These are phyloP conservation scores for Corymbia calophylla DNA, from an alignment of 441 rosid species.

Conservation along the genomic window DNA sequence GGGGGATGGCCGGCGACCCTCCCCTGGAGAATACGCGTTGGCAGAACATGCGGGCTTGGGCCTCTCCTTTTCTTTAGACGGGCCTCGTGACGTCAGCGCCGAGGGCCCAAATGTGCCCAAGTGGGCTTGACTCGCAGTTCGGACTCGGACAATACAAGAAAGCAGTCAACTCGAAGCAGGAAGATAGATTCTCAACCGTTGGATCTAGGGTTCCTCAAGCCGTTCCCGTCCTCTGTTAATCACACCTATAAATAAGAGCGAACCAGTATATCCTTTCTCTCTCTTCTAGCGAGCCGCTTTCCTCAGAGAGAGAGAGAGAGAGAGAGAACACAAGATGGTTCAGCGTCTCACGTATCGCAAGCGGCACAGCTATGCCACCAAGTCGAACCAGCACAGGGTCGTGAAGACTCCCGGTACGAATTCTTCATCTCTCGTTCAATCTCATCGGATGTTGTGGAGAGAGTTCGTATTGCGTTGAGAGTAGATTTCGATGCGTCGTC, in stretches of 20 bases:
- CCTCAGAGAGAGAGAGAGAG: background rate
- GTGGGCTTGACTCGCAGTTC: background rate
- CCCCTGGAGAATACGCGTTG: too few relatives aligned
- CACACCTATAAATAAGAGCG: background rate
- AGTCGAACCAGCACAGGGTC: constrained; percentile 27
- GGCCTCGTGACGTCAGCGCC: background rate
- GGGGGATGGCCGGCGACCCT: background rate
- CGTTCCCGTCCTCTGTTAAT: background rate
- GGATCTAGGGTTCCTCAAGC: background rate
- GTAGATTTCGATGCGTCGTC: background rate
- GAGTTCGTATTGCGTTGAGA: background rate
- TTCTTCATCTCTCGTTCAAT: background rate
- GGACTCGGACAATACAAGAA: background rate
- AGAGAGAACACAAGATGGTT: background rate
- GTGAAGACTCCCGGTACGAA: constrained; percentile 23
- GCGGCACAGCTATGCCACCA: constrained; percentile 29
- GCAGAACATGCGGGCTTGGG: background rate
- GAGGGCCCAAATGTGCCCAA: background rate
- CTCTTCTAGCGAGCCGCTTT: background rate
- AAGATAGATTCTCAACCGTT: background rate
- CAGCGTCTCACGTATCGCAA: constrained; percentile 24
- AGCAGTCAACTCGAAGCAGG: background rate
- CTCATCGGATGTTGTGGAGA: background rate
- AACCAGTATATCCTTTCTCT: accelerated
- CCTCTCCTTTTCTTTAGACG: background rate